Base-by-base conservation (phyloP, 495 filamentous ascomycete genomes). In the Collariella sp. region DNA sequence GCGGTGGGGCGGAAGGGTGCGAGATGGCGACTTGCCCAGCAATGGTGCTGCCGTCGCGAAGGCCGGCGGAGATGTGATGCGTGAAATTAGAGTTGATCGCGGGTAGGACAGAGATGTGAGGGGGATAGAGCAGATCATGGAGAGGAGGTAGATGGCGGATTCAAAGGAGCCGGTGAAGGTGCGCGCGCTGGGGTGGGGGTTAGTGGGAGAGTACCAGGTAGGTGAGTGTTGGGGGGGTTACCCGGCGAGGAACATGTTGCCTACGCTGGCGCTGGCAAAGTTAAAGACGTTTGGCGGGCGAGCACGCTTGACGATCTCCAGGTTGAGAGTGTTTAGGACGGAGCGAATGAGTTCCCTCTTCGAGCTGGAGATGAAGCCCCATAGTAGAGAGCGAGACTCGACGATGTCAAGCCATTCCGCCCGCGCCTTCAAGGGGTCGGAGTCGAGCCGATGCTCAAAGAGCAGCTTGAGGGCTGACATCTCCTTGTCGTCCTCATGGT, bases 1-100 rank as follows among this genome's bases (percentile, higher is more conserved):
- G 75, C 1, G 74, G 75, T 0, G 75, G 70, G 13, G 68, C 71
- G 1, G 80, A 82, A 2, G 91, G 91, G 64, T 97, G 93, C 11
- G 83, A 88, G 65, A 97, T 97, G 61, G 83, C 83, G 68, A 95
- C 95, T 62, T 97, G 93, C 1, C 91, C 91, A 0, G 85, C 84
- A 58, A 97, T 93, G n/a, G 82, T 70, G 13, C 80, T 84, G 6
- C 87, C 86, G 66, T 96, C 77, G 40, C 72, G 75, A 0, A 96
- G 75, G 0, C 85, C 86, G 2, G 89, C 93, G 16, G 83, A 86
- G 65, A 97, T 97, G 68, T 97, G 91, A 62, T 94, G 86, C 3
- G 88, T 84, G 70, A 95, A 94, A 67, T 95, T 96, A 47, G 83
- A 87, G 72, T 95, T 91, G 62, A 97, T 89, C 19, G 89, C 89